Conservation (phyloP, 2,329 filamentous ascomycete species). For the Fusarium sp. region DNA sequence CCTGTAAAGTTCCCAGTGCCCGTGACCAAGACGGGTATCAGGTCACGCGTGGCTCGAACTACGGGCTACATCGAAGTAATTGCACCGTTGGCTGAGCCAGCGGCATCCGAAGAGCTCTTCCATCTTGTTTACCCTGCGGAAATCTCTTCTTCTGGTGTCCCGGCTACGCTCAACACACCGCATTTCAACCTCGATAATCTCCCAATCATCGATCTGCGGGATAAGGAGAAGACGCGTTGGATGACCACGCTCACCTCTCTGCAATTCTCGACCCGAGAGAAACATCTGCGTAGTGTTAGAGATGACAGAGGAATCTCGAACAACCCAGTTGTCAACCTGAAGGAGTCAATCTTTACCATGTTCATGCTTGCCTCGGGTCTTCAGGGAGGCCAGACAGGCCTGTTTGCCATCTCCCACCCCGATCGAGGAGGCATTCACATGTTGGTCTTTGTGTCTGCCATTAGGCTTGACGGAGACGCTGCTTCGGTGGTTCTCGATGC, state of each 20-base stretch:
- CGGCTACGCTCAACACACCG: constrained; percentile 50
- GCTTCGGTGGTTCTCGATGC: constrained; percentile 57
- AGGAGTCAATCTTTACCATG: constrained; percentile 58
- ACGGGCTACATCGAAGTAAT: constrained; percentile 57
- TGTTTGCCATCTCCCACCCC: constrained; percentile 54
- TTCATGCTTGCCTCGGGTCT: constrained; percentile 57
- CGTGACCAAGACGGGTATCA: constrained; percentile 47
- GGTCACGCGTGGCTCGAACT: constrained; percentile 54
- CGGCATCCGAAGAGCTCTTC: constrained; percentile 36
- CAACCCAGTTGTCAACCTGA: constrained; percentile 55
- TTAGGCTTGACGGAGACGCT: constrained; percentile 55
- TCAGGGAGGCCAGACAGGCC: constrained; percentile 54
- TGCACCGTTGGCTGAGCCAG: constrained; percentile 45
- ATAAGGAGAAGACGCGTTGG: constrained; percentile 50
- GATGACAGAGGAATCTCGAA: constrained; percentile 38
- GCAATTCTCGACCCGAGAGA: constrained; percentile 55
- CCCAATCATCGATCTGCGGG: constrained; percentile 52
- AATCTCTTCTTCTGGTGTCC: constrained; percentile 43
- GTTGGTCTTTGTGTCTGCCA: constrained; percentile 52
- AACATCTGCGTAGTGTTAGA: constrained; percentile 45
- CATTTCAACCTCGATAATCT: constrained; percentile 56
- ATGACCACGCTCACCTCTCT: constrained; percentile 51
- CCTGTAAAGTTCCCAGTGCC: constrained; percentile 53
- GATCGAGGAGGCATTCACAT: constrained; percentile 52
- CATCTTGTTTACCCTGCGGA: constrained; percentile 51